phyloP scores from a whole-genome alignment of 495 filamentous ascomycete species.

The Sphaerosporella brunnea region DNA sequence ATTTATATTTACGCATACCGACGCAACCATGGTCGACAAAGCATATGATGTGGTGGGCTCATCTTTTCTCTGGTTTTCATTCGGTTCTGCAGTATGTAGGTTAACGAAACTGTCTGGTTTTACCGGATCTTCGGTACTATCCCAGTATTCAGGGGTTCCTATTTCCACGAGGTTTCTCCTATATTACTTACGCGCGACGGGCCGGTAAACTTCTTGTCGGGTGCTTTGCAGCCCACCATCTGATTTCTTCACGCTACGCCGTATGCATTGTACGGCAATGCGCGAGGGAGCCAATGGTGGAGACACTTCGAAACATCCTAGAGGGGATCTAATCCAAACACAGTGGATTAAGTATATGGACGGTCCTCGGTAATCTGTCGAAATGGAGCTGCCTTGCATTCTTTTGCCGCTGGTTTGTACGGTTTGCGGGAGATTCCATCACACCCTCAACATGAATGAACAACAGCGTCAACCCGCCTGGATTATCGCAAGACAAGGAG shows the following conservation, averaged over 20 bases:
- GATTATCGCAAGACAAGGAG: too few relatives aligned
- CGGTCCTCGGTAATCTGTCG: background rate
- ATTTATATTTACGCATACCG: background rate
- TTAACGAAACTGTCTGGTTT: background rate
- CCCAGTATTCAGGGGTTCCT: constrained; percentile 21
- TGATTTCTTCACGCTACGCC: constrained; percentile 5
- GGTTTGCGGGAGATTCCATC: too few relatives aligned
- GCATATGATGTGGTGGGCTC: background rate
- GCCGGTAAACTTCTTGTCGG: constrained; percentile 22
- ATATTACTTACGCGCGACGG: constrained; percentile 22
- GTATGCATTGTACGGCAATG: too few relatives aligned
- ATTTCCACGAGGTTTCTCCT: constrained; percentile 25
- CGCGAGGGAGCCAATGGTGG: too few relatives aligned
- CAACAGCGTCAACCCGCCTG: too few relatives aligned
- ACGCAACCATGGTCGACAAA: background rate
- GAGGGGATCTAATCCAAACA: constrained; percentile 12
- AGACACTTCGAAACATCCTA: too few relatives aligned
- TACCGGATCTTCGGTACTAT: constrained; percentile 21
- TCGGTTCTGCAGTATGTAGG: background rate
- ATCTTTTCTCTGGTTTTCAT: background rate
- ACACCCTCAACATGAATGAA: too few relatives aligned
- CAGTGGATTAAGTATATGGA: constrained; percentile 17
- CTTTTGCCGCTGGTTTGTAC: too few relatives aligned
- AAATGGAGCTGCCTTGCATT: too few relatives aligned
- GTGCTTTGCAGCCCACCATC: constrained; percentile 17